phyloP scores from a whole-genome alignment of 2,329 filamentous ascomycete species.

The Gnomoniopsis smithogilvyi region DNA sequence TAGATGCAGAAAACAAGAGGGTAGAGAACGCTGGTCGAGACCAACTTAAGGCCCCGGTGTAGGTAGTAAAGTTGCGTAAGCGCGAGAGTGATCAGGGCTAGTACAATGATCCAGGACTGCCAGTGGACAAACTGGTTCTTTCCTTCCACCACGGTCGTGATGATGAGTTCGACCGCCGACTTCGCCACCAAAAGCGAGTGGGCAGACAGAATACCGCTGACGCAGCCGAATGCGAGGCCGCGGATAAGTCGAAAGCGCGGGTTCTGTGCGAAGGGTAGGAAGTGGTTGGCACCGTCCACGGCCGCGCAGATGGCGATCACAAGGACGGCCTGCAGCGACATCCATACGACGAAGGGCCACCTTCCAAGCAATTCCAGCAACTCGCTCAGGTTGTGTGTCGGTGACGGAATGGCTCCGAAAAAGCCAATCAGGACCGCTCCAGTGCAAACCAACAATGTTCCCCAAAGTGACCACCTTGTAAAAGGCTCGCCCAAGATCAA shows the following conservation, averaged over 20 bases:
- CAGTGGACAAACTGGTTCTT: constrained; percentile 93
- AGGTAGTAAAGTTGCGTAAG: constrained; percentile 93
- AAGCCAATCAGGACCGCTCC: constrained; percentile 91
- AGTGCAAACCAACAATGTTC: constrained; percentile 80
- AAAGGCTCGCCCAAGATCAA: constrained; percentile 91
- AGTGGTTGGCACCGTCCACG: constrained; percentile 52
- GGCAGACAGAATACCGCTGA: constrained; percentile 90
- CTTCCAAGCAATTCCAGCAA: constrained; percentile 72
- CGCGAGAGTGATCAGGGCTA: constrained; percentile 76
- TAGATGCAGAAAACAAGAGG: constrained; percentile 98
- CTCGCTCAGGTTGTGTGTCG: constrained; percentile 82
- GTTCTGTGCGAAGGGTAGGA: constrained; percentile 54
- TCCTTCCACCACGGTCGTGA: constrained; percentile 78
- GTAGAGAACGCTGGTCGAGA: constrained; percentile 93
- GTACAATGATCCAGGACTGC: constrained; percentile 89
- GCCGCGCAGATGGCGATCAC: constrained; percentile 65
- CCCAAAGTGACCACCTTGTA: constrained; percentile 86
- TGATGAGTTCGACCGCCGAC: constrained; percentile 90
- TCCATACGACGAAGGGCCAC: constrained; percentile 81
- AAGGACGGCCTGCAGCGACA: constrained; percentile 72
- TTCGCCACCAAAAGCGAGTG: constrained; percentile 93
- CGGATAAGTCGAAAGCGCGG: constrained; percentile 70
- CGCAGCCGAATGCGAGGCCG: constrained; percentile 82
- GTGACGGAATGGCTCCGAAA: constrained; percentile 91
- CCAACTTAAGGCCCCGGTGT: constrained; percentile 87